A percentile compares a stretch with the other conserved stretches of the same genome.
Conservation (phyloP, 768 basidiomycete genomes). For the Suillus clintonianus region DNA sequence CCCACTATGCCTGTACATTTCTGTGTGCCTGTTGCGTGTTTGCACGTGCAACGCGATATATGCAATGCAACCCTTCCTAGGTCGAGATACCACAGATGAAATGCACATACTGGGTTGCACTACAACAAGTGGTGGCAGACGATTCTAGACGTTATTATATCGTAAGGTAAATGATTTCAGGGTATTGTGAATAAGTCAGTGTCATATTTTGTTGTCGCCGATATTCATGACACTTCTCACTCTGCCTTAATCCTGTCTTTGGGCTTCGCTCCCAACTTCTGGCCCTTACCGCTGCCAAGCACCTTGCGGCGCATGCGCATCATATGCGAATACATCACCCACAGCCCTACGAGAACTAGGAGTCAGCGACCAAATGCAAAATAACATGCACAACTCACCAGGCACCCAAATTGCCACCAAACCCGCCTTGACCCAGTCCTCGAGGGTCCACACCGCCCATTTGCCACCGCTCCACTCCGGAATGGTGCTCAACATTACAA, state of each 20-base stretch:
- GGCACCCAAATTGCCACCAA: constrained; percentile 89
- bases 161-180: not conserved
- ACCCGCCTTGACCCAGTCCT: constrained; percentile 57
- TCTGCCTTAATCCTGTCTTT: constrained; percentile 29
- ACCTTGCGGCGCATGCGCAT: constrained; percentile 57
- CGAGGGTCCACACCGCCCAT: constrained; percentile 49
- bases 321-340: constrained; percentile 63
- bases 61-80: not conserved
- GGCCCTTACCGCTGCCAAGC: constrained; percentile 38
- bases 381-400: constrained; percentile 46
- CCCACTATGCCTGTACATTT: not conserved
- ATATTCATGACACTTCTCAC: constrained; percentile 3
- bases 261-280: constrained; percentile 35
- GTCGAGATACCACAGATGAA: not conserved
- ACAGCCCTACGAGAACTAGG: constrained; percentile 39
- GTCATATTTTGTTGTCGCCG: not conserved
- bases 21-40: not conserved
- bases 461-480: constrained; percentile 48
- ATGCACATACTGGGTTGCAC: not conserved
- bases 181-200: not conserved
- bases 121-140: not conserved
- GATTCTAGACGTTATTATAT: not conserved
- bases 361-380: not conserved
- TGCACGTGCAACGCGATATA: not conserved
- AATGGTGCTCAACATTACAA: constrained; percentile 77